phyloP scores from a whole-genome alignment of 2,329 filamentous ascomycete species.

The Trichoderma afroharzianum region DNA sequence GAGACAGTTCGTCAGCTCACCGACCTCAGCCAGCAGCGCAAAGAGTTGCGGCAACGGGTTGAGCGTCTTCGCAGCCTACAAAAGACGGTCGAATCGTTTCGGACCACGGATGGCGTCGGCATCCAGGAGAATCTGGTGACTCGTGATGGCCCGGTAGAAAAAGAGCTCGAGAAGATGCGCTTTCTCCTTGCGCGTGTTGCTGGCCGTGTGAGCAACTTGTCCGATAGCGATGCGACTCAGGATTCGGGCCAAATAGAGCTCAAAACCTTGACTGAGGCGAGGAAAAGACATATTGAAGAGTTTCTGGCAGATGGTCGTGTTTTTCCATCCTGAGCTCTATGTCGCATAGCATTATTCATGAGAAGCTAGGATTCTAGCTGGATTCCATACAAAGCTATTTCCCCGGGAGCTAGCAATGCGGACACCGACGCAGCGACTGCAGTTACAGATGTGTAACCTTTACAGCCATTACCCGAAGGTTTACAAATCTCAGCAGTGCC shows the following conservation, averaged over 20 bases:
- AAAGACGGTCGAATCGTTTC: conserved; percentile 44
- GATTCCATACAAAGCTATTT: not conserved
- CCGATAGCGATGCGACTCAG: conserved; percentile 22
- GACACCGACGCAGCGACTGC: not conserved
- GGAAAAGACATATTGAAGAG: conserved; percentile 41
- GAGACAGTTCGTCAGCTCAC: conserved; percentile 48
- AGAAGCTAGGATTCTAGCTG: not conserved
- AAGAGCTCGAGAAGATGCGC: conserved; percentile 64
- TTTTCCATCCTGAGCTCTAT: conserved; percentile 20
- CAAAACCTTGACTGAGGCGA: conserved; percentile 37
- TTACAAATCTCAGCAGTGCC: not conserved
- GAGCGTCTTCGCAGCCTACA: conserved; percentile 49
- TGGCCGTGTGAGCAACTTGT: conserved; percentile 45
- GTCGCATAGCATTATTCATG: not conserved
- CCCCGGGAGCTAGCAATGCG: not conserved
- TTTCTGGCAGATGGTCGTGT: conserved; percentile 34
- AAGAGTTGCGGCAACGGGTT: conserved; percentile 37
- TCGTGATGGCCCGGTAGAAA: conserved; percentile 60
- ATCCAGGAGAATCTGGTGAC: conserved; percentile 66
- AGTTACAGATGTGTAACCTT: not conserved
- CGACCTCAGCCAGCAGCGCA: conserved; percentile 42
- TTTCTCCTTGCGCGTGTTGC: conserved; percentile 59
- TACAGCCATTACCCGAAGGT: not conserved
- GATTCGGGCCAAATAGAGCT: conserved; percentile 25
- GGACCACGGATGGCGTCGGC: conserved; percentile 28